Evolutionary conservation across 108 stramenopile genomes (phyloP), one percentile per base, ranked within the genome.

Genomic region (Fragilariopsis cylindrus): DNA sequence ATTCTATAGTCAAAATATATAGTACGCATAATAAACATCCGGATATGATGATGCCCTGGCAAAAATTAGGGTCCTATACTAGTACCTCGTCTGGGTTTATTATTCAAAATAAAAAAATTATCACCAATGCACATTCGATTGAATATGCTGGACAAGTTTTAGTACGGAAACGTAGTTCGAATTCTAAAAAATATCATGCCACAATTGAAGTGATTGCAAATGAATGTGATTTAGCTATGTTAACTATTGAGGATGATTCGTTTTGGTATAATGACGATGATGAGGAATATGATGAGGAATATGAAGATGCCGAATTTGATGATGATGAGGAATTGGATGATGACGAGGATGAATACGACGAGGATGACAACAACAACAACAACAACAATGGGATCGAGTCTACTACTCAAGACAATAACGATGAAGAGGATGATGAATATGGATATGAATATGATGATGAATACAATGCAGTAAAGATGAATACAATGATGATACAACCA

Each of bases 61-160:
- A 83, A 49, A 78, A 72, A 57, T 64, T 56, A 18, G 77, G 81
- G 43, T 81, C 84, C 70, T 70, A 67, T 8, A 76, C 80, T 3
- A 81, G 82, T n/a, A 81, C 82, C 41, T 70, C 74, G 4, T 79
- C 75, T 56, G 86, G 88, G 13, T 87, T 89, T 76, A 81, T 84
- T 7, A 73, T 89, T 41, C 56, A 82, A 57, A 80, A 81, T 4
- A 39, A 72, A n/a, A n/a, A n/a, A n/a, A 83, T 91, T 30, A 78
- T 91, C 71, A 91, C 90, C 3, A 88, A 88, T 73, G 88, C 86
- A 0, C 90, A 91, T 65, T 76, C 76, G 39, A 79, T 91, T 0
- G 80, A 81, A 43, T 81, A 87, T 70, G 90, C 84, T 3, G 82
- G 71, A 45, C 75, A 85, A 0, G 76, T 91, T 3, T 86, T 84